Evolutionary conservation across 805 yeast genomes (phyloP), one percentile per base, ranked within the genome.

Genomic region (Zygosaccharomyces pseudorouxii): DNA sequence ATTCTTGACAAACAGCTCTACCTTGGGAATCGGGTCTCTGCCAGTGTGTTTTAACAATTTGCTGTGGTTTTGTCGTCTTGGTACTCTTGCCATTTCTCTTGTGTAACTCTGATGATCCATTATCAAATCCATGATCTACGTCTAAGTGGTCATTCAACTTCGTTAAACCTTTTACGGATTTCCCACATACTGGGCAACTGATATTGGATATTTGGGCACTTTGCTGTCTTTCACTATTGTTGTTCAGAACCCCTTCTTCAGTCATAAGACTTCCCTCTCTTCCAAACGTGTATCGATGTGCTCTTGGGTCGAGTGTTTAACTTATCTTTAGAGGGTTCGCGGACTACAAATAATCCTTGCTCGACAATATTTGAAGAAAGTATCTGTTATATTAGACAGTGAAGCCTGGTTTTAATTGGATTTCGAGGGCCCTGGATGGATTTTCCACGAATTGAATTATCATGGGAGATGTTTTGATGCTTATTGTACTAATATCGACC

Each of bases 91-190:
- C 30, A 16, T 33, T 80, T 75, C 16, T 39, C n/a, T 12, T 33
- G 12, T 23, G 12, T 14, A 40, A n/a, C 31, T 22, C 49, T n/a
- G 9, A 47, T 45, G 36, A 46, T 10, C 43, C 40, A 27, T 59
- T 65, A 30, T 52, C 67, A 33, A 68, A 67, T 1, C 71, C 67
- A 61, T 88, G 96, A 7, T 66, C 77, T 49, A 77, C 84, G 61
- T 89, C 96, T 23, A 88, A 65, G 64, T 88, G 96, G 38, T 73
- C 71, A 62, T 86, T 86, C 48, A 87, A 69, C 51, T 78, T 83
- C 12, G 55, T 44, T 35, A 82, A 63, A 5, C 77, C 73, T 5
- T 78, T 65, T 82, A 84, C 80, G 1, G 64, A 42, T 49, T 80
- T 84, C 11, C 70, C 65, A 59, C 96, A 88, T 1, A 88, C 82